Base-by-base conservation (phyloP, 1,284 basidiomycete genomes). In the Crepidotus sp. region DNA sequence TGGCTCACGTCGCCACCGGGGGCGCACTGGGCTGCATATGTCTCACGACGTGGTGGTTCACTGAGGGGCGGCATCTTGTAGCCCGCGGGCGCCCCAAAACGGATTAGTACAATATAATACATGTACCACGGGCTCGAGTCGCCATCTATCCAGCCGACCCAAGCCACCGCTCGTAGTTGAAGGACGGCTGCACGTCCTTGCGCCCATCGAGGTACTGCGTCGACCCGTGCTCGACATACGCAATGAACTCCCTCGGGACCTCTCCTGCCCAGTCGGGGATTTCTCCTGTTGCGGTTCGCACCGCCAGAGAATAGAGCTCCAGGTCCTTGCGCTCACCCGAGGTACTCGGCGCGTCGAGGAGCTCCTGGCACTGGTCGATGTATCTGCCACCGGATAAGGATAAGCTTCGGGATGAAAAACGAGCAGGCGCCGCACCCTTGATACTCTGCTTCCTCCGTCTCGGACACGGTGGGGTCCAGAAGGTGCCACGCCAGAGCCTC, bases 381-480 rank as follows among this genome's bases (percentile, higher is more conserved):
- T 85, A 84, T 30, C 81, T 83, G 44, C 13, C 15, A 35, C 19
- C 46, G 17, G 27, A 15, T 25, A 32, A 15, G 22, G 4, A 25
- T 11, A 18, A 14, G 6, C 11, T 19, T 17, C 22, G 41, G 7
- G 46, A 42, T 25, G 13, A 45, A 34, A 35, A 31, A 14, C 29
- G 17, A 4, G 19, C 2, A 10, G 15, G 15, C 25, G 19, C 64
- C 70, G 27, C 49, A 84, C 80, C 82, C 82, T 54, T 83, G 77
- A 62, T 96, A 96, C 58, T 95, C 90, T 2, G 69, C 64, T 46
- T 78, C 69, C 58, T 90, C 85, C 29, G 73, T 69, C 19, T 74
- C 70, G 1, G 76, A 73, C 8, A 85, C 79, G 3, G 67, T 66
- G 1, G 90, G 89, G 44, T 81, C 60, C 14, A 93, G 68, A 6